phyloP scores from a whole-genome alignment of 2,329 filamentous ascomycete genomes.

The Purpureocillium takamizusanense region DNA sequence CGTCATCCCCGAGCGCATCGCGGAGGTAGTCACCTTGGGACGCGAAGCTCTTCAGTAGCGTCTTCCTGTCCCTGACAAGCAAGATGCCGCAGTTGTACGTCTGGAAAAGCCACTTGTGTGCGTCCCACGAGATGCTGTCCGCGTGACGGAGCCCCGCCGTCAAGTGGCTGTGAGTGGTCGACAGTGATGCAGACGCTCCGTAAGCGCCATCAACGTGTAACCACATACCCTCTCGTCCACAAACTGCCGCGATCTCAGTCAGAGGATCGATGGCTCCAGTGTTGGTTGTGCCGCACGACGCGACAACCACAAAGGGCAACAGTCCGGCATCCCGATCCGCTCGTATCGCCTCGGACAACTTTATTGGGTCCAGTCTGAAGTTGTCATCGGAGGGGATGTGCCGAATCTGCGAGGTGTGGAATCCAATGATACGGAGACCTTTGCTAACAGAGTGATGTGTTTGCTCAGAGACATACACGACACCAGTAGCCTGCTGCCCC shows the following conservation, averaged over 20 bases:
- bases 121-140: slow-evolving; percentile 17
- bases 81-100: slow-evolving; percentile 14
- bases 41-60: slow-evolving; percentile 12
- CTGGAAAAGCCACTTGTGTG: slow-evolving; percentile 18
- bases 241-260: slow-evolving; percentile 4
- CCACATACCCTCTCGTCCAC: slow-evolving; percentile 9
- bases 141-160: slow-evolving; percentile 8
- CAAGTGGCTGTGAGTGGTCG: slow-evolving; percentile 4
- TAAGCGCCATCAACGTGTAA: slow-evolving; percentile 15
- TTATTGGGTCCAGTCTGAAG: slow-evolving; percentile 2
- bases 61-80: slow-evolving; percentile 10
- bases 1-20: slow-evolving; percentile 14
- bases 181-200: slow-evolving; percentile 13
- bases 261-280: slow-evolving; percentile 8
- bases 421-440: slow-evolving; percentile 7
- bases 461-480: slow-evolving; percentile 11
- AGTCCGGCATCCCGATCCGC: slow-evolving; percentile 4
- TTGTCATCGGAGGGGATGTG: slow-evolving; percentile 3
- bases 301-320: slow-evolving; percentile 9
- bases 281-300: slow-evolving; percentile 9
- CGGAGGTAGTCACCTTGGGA: slow-evolving; percentile 15
- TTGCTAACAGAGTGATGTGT: slow-evolving; percentile 10
- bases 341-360: slow-evolving; percentile 3
- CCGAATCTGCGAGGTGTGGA: slow-evolving; percentile 5
- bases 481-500: slow-evolving; percentile 4